Evolutionary conservation across 176 grass and related monocot species (phyloP).

Genomic region (Hyparrhenia diplandra): DNA sequence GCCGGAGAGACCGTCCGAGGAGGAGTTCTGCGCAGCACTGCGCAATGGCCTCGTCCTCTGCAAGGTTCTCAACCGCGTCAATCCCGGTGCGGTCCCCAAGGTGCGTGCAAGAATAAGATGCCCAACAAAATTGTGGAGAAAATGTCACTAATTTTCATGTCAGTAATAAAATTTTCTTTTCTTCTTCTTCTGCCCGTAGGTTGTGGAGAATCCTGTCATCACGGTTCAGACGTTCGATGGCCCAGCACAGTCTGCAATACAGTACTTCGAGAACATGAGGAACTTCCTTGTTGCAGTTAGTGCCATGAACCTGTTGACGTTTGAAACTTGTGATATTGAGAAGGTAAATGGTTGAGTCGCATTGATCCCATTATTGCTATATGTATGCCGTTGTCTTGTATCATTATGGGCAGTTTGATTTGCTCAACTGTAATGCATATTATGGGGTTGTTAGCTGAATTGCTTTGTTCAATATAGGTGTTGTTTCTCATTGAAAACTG

Average conservation of each 20-base stretch:
- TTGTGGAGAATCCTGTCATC: constrained; percentile 67
- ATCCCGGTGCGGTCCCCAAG: constrained; percentile 68
- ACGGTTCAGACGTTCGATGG: constrained; percentile 57
- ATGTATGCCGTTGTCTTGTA: background rate
- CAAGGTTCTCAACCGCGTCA: constrained; percentile 84
- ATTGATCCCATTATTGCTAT: background rate
- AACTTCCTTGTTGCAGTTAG: constrained; percentile 80
- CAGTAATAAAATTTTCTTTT: background rate
- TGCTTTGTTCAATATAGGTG: no score
- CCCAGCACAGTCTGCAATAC: constrained; percentile 77
- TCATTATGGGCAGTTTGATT: background rate
- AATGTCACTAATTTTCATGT: background rate
- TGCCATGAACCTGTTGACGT: constrained; percentile 70
- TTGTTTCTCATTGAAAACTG: background rate
- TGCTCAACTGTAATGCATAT: background rate
- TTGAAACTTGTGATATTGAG: constrained; percentile 84
- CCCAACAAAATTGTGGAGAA: background rate
- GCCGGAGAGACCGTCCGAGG: constrained; percentile 51
- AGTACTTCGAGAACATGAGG: constrained; percentile 91
- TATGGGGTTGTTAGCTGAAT: background rate
- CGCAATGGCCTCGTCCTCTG: constrained; percentile 81
- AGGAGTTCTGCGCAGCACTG: constrained; percentile 55
- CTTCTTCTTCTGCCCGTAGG: constrained; percentile 26
- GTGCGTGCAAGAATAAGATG: constrained; percentile 28
- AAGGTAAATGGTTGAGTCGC: constrained; percentile 27